These are phyloP conservation scores for Penicillium sp. DNA, from an alignment of 2,329 filamentous ascomycete genomes.

Conservation along the genomic window DNA sequence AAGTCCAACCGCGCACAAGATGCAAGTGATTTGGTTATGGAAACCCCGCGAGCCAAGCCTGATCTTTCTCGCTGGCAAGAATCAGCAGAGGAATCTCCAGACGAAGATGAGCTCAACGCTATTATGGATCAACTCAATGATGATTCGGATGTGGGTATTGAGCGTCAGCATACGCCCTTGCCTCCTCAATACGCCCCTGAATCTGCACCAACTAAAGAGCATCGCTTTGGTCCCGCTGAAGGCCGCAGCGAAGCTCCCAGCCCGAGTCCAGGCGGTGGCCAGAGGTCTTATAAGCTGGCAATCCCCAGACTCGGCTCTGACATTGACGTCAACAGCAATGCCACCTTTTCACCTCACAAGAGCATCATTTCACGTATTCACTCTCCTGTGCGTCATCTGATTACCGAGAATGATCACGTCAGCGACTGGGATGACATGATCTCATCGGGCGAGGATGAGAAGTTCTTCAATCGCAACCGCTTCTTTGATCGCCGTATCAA, in stretches of 20 bases:
- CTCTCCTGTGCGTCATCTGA: conserved; percentile 57
- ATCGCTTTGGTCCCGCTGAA: conserved; percentile 47
- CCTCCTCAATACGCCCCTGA: conserved; percentile 22
- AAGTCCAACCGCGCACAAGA: conserved; percentile 11
- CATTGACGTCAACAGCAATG: conserved; percentile 35
- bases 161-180: conserved; percentile 47
- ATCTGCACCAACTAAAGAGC: conserved; percentile 48
- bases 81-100: conserved; percentile 29
- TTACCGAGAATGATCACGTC: conserved; percentile 56
- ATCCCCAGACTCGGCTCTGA: conserved; percentile 34
- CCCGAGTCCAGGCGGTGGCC: conserved; percentile 59
- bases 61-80: conserved; percentile 9
- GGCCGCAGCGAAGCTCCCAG: conserved; percentile 65
- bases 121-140: conserved; percentile 81
- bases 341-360: conserved; percentile 55
- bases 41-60: conserved; percentile 1
- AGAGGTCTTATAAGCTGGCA: conserved; percentile 42
- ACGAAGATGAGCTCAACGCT: conserved; percentile 72
- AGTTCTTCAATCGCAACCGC: conserved; percentile 69
- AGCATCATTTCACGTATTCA: conserved; percentile 52
- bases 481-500: conserved; percentile 94
- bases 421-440: conserved; percentile 93
- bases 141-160: conserved; percentile 68
- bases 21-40: conserved; percentile 3
- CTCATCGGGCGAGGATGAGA: conserved; percentile 74